Percentiles rank a stretch among this genome's conserved stretches.
Conservation (phyloP, 2,329 filamentous ascomycete genomes). For the Aspergillaceae sp. region DNA sequence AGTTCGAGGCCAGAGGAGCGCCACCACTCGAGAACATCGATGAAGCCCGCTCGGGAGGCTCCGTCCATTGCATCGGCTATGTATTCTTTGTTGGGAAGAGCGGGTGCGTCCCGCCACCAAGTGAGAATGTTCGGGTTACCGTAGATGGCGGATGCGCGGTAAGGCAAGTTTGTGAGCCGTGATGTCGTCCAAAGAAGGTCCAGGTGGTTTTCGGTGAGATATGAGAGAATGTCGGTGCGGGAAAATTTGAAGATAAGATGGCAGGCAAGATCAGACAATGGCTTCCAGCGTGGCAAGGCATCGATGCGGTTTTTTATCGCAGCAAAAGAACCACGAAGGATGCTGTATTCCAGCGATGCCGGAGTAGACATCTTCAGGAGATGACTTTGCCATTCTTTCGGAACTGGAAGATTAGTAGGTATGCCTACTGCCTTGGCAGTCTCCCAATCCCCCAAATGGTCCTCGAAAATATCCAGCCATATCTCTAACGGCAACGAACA, state of each 20-base stretch:
- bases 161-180: slow-evolving; percentile 70
- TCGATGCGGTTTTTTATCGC: slow-evolving; percentile 67
- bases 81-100: slow-evolving; percentile 80
- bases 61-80: slow-evolving; percentile 76
- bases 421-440: slow-evolving; percentile 71
- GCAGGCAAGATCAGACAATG: slow-evolving; percentile 71
- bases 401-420: slow-evolving; percentile 66
- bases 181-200: slow-evolving; percentile 82
- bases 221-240: slow-evolving; percentile 67
- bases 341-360: slow-evolving; percentile 73
- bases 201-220: slow-evolving; percentile 56
- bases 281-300: slow-evolving; percentile 59
- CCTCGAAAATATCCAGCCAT: slow-evolving; percentile 74
- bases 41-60: slow-evolving; percentile 75
- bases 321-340: slow-evolving; percentile 62
- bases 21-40: slow-evolving; percentile 88
- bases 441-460: slow-evolving; percentile 84
- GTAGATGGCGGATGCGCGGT: slow-evolving; percentile 80
- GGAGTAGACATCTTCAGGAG: slow-evolving; percentile 57
- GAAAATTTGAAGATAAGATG: slow-evolving; percentile 89
- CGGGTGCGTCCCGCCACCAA: slow-evolving; percentile 80
- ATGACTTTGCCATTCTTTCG: slow-evolving; percentile 61
- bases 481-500: slow-evolving; percentile 66
- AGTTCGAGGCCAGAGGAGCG: slow-evolving; percentile 68
- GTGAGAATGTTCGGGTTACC: slow-evolving; percentile 76